phyloP scores from a whole-genome alignment of 1,284 basidiomycete genomes.

The Sporisorium sorghi region DNA sequence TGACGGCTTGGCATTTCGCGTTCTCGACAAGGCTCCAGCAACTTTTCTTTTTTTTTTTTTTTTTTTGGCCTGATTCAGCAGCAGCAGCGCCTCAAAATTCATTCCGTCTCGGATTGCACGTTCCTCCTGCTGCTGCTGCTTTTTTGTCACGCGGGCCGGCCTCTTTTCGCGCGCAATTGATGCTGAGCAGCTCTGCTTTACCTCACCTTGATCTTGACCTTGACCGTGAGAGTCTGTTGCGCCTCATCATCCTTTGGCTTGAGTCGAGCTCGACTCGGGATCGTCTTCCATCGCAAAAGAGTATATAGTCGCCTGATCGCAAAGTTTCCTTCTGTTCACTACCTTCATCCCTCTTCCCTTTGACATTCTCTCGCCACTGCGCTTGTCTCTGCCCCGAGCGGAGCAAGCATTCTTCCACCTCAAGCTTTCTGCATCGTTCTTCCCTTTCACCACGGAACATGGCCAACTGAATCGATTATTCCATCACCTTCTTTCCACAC shows the following conservation, averaged over 20 bases:
- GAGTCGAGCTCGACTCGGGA: neutral
- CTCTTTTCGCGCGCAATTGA: neutral
- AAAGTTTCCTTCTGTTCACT: neutral
- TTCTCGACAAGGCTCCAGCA: neutral
- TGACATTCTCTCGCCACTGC: too few relatives aligned
- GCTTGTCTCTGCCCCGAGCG: conserved; percentile 2
- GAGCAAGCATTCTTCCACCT: neutral
- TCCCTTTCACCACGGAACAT: conserved; percentile 10
- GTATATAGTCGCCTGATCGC: conserved; percentile 15
- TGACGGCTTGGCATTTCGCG: conserved; percentile 43
- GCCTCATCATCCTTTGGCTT: neutral
- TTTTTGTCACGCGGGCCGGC: neutral
- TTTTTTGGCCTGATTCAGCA: neutral
- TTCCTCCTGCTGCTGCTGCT: neutral
- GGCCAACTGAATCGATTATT: conserved; percentile 19
- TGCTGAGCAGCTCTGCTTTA: neutral
- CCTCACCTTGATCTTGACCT: neutral
- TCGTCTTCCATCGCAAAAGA: neutral
- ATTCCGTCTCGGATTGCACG: too few relatives aligned
- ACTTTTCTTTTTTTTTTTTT: neutral
- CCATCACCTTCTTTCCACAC: neutral
- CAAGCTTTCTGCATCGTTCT: neutral
- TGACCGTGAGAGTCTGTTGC: too few relatives aligned
- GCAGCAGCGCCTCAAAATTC: conserved; percentile 1
- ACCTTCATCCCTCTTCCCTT: neutral